Percentiles rank a stretch among this genome's conserved stretches.
These are phyloP conservation scores for Sporobolus alterniflorus DNA, from an alignment of 202 grass and related monocot species.

Conservation along the genomic window DNA sequence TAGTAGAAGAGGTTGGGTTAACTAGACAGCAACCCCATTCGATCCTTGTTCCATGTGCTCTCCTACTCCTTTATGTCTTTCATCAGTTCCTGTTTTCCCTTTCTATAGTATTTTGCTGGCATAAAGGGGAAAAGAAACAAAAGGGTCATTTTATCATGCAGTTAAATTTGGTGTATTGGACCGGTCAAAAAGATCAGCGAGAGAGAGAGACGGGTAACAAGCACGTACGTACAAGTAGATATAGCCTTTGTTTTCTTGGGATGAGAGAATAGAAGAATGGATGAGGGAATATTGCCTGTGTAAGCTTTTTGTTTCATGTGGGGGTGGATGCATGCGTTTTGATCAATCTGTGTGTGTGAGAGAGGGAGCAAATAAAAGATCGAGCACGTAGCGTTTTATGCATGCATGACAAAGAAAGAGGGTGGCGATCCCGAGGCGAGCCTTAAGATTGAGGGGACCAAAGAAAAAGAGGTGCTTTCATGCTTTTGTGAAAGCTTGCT, in stretches of 20 bases:
- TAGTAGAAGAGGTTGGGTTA: background rate
- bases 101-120: constrained; percentile 13
- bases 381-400: constrained; percentile 44
- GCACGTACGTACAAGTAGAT: too few species aligned
- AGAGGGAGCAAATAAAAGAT: background rate
- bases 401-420: constrained; percentile 33
- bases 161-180: constrained; percentile 25
- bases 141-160: constrained; percentile 28
- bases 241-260: constrained; percentile 37
- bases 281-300: constrained; percentile 18
- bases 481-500: constrained; percentile 42
- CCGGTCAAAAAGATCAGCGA: constrained; percentile 38
- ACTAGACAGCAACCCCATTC: constrained; percentile 31
- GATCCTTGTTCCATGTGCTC: constrained; percentile 36
- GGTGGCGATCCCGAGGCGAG: constrained; percentile 45
- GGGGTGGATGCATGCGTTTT: background rate
- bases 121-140: constrained; percentile 2
- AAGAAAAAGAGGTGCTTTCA: constrained; percentile 15
- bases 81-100: background rate
- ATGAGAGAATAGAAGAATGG: constrained; percentile 39
- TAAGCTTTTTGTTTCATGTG: constrained; percentile 59
- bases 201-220: constrained; percentile 8
- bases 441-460: constrained; percentile 46
- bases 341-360: background rate
- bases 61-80: constrained; percentile 31